These are phyloP conservation scores for Tillandsia fasciculata DNA, from an alignment of 176 grass and related monocot species.

Conservation along the genomic window DNA sequence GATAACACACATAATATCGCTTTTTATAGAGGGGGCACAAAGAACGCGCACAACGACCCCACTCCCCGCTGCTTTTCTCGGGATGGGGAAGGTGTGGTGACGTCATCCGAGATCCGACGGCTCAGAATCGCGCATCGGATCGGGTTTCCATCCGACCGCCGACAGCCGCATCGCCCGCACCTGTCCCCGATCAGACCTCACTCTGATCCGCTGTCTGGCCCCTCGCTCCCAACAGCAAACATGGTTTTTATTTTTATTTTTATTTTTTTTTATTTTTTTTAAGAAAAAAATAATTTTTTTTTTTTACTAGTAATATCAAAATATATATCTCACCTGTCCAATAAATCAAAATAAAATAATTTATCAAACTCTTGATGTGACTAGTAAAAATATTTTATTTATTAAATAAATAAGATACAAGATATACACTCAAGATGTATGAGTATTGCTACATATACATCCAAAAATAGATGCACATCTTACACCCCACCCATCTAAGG, in stretches of 20 bases:
- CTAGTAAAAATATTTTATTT: not conserved
- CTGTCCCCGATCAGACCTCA: not conserved
- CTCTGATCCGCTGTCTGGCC: not conserved
- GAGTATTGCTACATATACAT: no score
- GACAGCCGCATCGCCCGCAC: constrained; percentile 10
- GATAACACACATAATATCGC: not conserved
- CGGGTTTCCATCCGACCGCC: not conserved
- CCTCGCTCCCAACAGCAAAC: not conserved
- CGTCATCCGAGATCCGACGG: not conserved
- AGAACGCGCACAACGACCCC: not conserved
- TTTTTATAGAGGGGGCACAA: not conserved
- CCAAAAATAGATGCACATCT: no score
- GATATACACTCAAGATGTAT: not conserved
- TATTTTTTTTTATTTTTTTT: not conserved
- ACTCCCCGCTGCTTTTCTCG: not conserved
- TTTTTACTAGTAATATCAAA: no score
- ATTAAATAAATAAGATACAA: not conserved
- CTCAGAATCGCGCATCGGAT: not conserved
- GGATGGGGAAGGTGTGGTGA: no score
- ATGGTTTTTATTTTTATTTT: not conserved
- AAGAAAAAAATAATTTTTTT: not conserved
- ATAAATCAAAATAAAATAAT: no score
- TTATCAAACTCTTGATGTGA: no score
- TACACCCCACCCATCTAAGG: no score
- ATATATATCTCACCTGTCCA: no score